phyloP scores from a whole-genome alignment of 208 protist species.

The Crithidia sp. region DNA sequence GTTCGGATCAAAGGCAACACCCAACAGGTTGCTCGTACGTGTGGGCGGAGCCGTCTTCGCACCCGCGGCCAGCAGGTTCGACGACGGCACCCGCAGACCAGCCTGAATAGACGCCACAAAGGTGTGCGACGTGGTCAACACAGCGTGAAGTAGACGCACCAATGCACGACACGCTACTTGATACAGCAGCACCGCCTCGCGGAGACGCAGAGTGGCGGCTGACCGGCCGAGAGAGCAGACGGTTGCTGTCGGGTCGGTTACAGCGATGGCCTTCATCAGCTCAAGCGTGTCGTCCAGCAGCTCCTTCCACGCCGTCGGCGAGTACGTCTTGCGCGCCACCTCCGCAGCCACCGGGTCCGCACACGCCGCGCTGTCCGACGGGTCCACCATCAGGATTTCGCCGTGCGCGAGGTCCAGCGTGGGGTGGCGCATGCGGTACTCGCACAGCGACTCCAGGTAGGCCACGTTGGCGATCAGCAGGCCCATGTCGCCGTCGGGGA shows the following conservation, averaged over 20 bases:
- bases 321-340: not conserved
- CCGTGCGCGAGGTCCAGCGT: slow-evolving; percentile 28
- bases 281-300: slow-evolving; percentile 39
- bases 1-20: not conserved
- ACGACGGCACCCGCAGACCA: not conserved
- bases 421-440: slow-evolving; percentile 39
- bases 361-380: not conserved
- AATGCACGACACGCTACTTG: slow-evolving; percentile 24
- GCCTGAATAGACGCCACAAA: slow-evolving; percentile 9
- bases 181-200: slow-evolving; percentile 24
- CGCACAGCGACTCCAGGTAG: slow-evolving; percentile 41
- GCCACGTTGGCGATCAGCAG: slow-evolving; percentile 22
- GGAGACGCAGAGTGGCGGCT: slow-evolving; percentile 7
- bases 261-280: slow-evolving; percentile 36
- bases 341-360: not conserved
- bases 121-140: slow-evolving; percentile 16
- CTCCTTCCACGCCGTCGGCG: slow-evolving; percentile 22
- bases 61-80: not conserved
- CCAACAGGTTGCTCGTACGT: not conserved
- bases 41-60: not conserved
- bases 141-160: slow-evolving; percentile 21
- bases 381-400: slow-evolving; percentile 10
- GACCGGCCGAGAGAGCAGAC: slow-evolving; percentile 4
- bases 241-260: not conserved
- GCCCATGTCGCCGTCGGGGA: not conserved